Evolutionary conservation across 106 monocot species (phyloP), one percentile per base, ranked within the genome.

Genomic region (Apostasia shenzhenica): DNA sequence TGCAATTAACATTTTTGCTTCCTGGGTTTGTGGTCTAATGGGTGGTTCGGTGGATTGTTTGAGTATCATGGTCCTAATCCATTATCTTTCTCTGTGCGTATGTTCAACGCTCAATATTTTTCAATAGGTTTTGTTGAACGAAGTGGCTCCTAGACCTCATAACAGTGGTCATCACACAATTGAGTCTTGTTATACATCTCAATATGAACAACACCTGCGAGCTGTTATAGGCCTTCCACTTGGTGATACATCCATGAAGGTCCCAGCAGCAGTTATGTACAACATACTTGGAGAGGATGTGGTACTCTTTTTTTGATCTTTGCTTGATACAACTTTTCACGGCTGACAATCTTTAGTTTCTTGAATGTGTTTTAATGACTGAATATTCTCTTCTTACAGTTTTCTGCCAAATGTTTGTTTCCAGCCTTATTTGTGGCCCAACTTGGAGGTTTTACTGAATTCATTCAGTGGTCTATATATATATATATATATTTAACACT

Each of bases 161-260:
- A 97, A 97, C 66, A 92, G 97, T 78, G 97, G 97, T 48, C 97
- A 97, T 81, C 92, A 97, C 77, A 97, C 97, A 40, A 97, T 97
- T 26, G 97, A 97, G 63, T 90, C 89, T 44, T 92, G 92, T 63
- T 97, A 97, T 65, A 92, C 92, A n/a, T 97, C 97, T 51, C 97
- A 97, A 61, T 97, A 92, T 78, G 97, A 97, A 57, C 97, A 97
- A 53, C 97, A 97, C 78, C 56, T 97, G 54, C 81, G 97, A 63
- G 97, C 97, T 71, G 73, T 97, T 68, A 74, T 90, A 77, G 92
- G 89, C 71, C 85, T 97, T 72, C 92, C 97, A 61, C 89, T 97
- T 39, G 97, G 97, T 40, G 87, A 97, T 65, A 70, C 97, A 71
- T 92, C 92, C 53, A 86, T 92, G 89, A 97, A 97, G 78, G 74